Conservation (phyloP, 306 rosid genomes). For the Quercus ilex region DNA sequence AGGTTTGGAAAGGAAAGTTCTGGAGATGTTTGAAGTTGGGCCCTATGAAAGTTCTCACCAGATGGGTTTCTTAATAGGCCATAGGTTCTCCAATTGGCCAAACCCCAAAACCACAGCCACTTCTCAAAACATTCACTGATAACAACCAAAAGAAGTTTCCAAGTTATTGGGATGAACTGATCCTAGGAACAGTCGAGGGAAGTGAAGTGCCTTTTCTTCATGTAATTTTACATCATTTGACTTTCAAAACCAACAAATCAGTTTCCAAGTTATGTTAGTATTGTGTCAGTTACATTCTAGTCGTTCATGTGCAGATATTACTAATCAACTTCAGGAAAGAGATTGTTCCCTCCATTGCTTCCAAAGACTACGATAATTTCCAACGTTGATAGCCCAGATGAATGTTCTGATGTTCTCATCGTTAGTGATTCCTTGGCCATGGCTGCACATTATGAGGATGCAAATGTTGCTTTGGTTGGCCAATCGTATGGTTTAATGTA, state of each 20-base stretch:
- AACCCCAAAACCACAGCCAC: slow-evolving; percentile 42
- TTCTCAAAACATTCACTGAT: slow-evolving; percentile 44
- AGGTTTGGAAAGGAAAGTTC: slow-evolving; percentile 13
- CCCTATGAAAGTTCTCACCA: slow-evolving; percentile 38
- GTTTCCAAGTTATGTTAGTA: not conserved
- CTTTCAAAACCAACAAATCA: not conserved
- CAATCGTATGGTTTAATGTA: slow-evolving; percentile 55
- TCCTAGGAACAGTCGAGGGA: slow-evolving; percentile 59
- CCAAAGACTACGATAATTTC: slow-evolving; percentile 31
- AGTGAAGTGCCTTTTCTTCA: slow-evolving; percentile 65
- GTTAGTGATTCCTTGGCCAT: slow-evolving; percentile 61
- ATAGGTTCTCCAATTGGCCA: slow-evolving; percentile 54
- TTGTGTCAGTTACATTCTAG: not conserved
- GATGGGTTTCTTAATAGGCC: slow-evolving; percentile 66
- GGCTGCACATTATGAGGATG: slow-evolving; percentile 88
- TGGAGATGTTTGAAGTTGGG: slow-evolving; percentile 51
- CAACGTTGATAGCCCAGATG: slow-evolving; percentile 39
- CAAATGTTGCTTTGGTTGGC: slow-evolving; percentile 64
- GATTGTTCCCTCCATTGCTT: slow-evolving; percentile 58
- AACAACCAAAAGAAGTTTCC: slow-evolving; percentile 56
- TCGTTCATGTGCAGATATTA: slow-evolving; percentile 50
- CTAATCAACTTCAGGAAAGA: slow-evolving; percentile 82
- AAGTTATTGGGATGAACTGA: slow-evolving; percentile 62
- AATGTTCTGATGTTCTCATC: slow-evolving; percentile 76
- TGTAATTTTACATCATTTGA: slow-evolving; percentile 25